phyloP scores from a whole-genome alignment of 225 moss, liverwort and hornwort species.

The Climacium dendroides region DNA sequence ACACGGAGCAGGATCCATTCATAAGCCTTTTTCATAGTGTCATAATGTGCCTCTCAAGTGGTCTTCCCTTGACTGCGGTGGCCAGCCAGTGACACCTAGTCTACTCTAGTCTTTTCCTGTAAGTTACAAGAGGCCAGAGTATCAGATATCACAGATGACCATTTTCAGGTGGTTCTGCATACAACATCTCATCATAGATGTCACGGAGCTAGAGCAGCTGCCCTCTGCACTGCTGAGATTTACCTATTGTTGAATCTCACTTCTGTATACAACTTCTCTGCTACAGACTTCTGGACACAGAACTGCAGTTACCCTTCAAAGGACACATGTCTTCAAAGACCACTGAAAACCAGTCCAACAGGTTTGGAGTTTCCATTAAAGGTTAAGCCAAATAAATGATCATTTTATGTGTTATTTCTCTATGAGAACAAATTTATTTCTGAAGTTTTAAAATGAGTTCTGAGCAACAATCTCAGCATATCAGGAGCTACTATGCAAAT shows the following conservation, averaged over 20 bases:
- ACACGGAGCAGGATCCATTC: background rate
- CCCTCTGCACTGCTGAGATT: background rate
- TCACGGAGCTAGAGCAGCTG: background rate
- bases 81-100: background rate
- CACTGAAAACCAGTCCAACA: no score
- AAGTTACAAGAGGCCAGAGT: background rate
- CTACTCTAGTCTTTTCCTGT: background rate
- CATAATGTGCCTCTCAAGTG: background rate
- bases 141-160: background rate
- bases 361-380: background rate
- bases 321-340: background rate
- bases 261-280: background rate
- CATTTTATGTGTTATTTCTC: no score
- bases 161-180: background rate
- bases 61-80: background rate
- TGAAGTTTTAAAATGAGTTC: no score
- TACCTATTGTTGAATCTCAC: no score
- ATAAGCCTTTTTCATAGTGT: background rate
- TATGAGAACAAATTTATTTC: no score
- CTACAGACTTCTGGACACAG: background rate
- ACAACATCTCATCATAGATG: background rate
- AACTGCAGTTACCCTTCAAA: background rate
- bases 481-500: fast-evolving
- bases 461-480: background rate
- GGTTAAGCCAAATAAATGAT: background rate